Conservation (phyloP, 2,329 filamentous ascomycete genomes). For the Podosphaera aphanis region DNA sequence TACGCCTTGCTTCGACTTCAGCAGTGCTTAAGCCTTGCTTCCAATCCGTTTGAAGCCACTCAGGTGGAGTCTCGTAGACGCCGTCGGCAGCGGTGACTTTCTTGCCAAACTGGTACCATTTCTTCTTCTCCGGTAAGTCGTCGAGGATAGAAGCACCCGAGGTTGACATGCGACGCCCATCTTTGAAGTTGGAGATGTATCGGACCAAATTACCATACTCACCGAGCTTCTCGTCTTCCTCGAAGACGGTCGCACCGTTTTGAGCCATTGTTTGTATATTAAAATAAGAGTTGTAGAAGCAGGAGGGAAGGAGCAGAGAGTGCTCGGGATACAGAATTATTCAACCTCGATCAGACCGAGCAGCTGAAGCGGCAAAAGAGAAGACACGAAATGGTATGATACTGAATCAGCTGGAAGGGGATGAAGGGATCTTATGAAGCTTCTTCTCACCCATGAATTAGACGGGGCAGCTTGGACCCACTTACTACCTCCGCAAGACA, state of each 20-base stretch:
- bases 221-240: slow-evolving; percentile 19
- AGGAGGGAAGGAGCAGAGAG: not conserved
- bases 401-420: not conserved
- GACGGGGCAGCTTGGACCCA: not conserved
- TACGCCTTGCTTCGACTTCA: slow-evolving; percentile 41
- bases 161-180: slow-evolving; percentile 27
- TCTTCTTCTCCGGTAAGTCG: slow-evolving; percentile 20
- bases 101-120: slow-evolving; percentile 35
- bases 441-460: not conserved
- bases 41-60: slow-evolving; percentile 47
- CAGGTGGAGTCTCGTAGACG: slow-evolving; percentile 26
- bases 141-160: slow-evolving; percentile 17
- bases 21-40: slow-evolving; percentile 32
- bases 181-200: slow-evolving; percentile 43
- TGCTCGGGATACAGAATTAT: not conserved
- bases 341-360: not conserved
- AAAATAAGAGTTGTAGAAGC: not conserved
- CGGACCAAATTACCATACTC: slow-evolving; percentile 43
- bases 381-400: not conserved
- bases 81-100: slow-evolving; percentile 16
- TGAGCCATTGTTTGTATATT: not conserved
- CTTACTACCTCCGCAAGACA: not conserved
- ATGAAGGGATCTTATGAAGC: not conserved
- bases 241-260: slow-evolving; percentile 1
- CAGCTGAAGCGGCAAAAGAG: not conserved